Evolutionary conservation across 2,329 filamentous ascomycete genomes (phyloP), one percentile per base, ranked within the genome.

Genomic region (Pyricularia grisea): DNA sequence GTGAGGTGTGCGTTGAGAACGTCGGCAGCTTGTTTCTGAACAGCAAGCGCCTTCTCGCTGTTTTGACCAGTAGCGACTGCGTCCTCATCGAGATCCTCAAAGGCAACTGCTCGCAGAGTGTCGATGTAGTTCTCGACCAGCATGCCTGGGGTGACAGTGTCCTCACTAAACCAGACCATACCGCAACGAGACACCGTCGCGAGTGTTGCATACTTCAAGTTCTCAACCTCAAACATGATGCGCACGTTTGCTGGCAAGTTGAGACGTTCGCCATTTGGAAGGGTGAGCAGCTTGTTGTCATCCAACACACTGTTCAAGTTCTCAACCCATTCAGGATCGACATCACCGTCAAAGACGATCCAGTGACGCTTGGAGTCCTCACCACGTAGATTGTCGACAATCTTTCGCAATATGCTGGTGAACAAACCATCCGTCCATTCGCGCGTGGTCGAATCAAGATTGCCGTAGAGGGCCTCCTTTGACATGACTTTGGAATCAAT

Each of bases 401-500:
- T 98, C 82, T 98, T 99, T 75, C 95, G 90, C 61, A 99, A 84
- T 72, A 97, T 99, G 77, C 94, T 97, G 10, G 95, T 99, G 78
- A 99, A 99, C 12, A 99, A 85, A 79, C 95, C 95, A 75, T 99
- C 96, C 0, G 95, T 99, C 95, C 95, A 99, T 79, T 99, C 95
- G 74, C 95, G 89, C 1, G 95, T 99, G 2, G 95, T 99, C 70
- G 92, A 94, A 78, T 99, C 95, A 66, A 99, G 85, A 74, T 90
- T 97, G 76, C 95, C 95, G 76, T 99, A 99, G 4, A 99, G 84
- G 28, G 92, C 92, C 81, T 99, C 95, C 81, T 99, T 99, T 68
- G 94, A 97, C 95, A 99, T 99, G 79, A 99, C 96, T 82, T 99
- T 99, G 60, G 94, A 96, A 79, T 99, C 95, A 74, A 99, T 99